Conservation (phyloP, 495 filamentous ascomycete species). For the Rusavskia elegans region DNA sequence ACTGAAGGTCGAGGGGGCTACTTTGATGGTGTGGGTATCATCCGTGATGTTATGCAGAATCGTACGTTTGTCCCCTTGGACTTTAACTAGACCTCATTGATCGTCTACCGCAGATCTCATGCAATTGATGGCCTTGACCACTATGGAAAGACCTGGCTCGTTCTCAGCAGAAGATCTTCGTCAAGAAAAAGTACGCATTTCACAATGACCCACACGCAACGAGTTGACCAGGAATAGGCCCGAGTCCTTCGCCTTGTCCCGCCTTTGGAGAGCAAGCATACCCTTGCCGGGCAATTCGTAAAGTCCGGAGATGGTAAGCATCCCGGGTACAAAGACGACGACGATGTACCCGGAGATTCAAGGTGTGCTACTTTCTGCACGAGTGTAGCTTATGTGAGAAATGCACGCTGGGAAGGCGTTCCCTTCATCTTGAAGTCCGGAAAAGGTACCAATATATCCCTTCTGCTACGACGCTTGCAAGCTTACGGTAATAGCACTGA, state of each 20-base stretch:
- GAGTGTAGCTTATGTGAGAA: constrained; percentile 72
- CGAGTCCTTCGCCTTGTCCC: constrained; percentile 59
- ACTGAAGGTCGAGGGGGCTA: constrained; percentile 96
- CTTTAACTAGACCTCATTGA: constrained; percentile 12
- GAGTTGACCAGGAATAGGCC: constrained; percentile 18
- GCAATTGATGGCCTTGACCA: constrained; percentile 84
- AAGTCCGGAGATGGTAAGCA: constrained; percentile 68
- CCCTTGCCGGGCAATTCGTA: constrained; percentile 76
- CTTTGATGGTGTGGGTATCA: constrained; percentile 97
- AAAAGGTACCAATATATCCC: constrained; percentile 28
- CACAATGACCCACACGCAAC: not conserved
- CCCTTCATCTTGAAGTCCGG: constrained; percentile 81
- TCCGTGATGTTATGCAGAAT: constrained; percentile 97
- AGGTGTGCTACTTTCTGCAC: constrained; percentile 79
- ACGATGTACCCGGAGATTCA: constrained; percentile 73
- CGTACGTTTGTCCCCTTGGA: constrained; percentile 24
- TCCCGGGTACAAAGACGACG: constrained; percentile 73
- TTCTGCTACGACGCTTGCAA: not conserved
- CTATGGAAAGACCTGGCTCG: constrained; percentile 95
- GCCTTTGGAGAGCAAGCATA: constrained; percentile 70
- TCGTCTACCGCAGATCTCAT: constrained; percentile 49
- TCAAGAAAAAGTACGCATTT: constrained; percentile 66
- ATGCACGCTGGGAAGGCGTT: constrained; percentile 77
- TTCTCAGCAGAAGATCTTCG: constrained; percentile 96
- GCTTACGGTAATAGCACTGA: constrained; percentile 35